Evolutionary conservation across 2,329 filamentous ascomycete species (phyloP).

Genomic region (Emergomyces pasteurianus): DNA sequence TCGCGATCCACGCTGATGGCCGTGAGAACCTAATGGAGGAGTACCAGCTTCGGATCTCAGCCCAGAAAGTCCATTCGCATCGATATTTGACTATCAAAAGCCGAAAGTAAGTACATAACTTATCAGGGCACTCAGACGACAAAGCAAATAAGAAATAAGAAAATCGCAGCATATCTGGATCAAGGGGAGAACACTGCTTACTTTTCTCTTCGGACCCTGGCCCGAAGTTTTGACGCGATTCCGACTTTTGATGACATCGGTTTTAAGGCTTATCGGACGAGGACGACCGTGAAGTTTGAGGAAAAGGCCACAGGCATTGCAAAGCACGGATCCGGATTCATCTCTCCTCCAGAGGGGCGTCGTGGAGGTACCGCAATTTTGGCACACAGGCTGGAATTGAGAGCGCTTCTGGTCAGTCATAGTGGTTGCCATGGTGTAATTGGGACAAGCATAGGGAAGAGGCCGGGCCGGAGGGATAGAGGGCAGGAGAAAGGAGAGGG

Average conservation of each 20-base stretch:
- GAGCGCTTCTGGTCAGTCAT: conserved; percentile 41
- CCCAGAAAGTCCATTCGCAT: conserved; percentile 47
- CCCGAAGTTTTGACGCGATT: conserved; percentile 89
- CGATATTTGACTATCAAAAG: conserved; percentile 32
- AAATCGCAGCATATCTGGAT: conserved; percentile 10
- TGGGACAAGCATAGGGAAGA: conserved; percentile 9
- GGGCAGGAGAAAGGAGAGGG: conserved; percentile 18
- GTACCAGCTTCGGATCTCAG: conserved; percentile 45
- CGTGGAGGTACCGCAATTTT: conserved; percentile 91
- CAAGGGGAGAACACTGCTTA: conserved; percentile 27
- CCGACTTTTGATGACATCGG: conserved; percentile 98
- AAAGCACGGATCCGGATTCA: conserved; percentile 87
- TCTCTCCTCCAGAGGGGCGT: conserved; percentile 96
- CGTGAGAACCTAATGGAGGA: conserved; percentile 43
- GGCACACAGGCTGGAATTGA: conserved; percentile 80
- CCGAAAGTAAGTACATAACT: conserved; percentile 5
- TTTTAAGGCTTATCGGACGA: conserved; percentile 92
- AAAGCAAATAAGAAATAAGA: conserved; percentile 4
- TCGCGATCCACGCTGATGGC: conserved; percentile 55
- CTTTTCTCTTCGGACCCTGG: conserved; percentile 73
- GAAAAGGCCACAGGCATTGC: conserved; percentile 96
- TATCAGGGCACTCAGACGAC: background rate
- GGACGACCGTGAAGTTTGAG: conserved; percentile 91
- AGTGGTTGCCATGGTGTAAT: conserved; percentile 31
- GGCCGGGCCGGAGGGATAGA: conserved; percentile 11